A percentile compares a stretch with the other conserved stretches of the same genome.
phyloP scores from a whole-genome alignment of 306 rosid species.

The Cucurbita pepo region DNA sequence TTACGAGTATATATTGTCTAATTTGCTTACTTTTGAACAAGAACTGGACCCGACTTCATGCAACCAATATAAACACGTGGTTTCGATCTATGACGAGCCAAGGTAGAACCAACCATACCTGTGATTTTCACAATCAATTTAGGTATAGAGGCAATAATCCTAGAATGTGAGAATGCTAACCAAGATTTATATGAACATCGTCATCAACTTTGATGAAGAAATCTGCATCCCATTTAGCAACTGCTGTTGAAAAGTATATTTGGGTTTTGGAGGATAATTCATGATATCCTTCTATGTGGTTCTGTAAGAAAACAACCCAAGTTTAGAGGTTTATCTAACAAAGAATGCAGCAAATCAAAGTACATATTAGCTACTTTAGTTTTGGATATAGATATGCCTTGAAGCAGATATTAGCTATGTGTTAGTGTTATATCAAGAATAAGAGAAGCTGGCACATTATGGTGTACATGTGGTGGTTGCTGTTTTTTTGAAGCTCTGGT shows the following conservation, averaged over 20 bases:
- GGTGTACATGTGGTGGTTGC: not conserved
- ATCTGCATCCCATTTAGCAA: slow-evolving; percentile 49
- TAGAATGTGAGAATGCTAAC: slow-evolving; percentile 12
- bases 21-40: slow-evolving; percentile 35
- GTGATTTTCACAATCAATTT: not conserved
- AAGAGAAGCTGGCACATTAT: not conserved
- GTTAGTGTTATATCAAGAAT: not conserved
- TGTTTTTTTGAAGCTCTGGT: not conserved
- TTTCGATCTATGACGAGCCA: slow-evolving; percentile 43
- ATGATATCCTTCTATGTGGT: slow-evolving; percentile 45
- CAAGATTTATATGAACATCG: slow-evolving; percentile 49
- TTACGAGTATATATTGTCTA: not conserved
- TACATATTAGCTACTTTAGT: not conserved
- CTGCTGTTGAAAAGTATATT: slow-evolving; percentile 35
- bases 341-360: not conserved
- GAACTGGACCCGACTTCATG: slow-evolving; percentile 56
- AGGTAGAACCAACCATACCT: slow-evolving; percentile 52
- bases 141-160: not conserved
- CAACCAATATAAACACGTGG: slow-evolving; percentile 46
- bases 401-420: not conserved
- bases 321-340: not conserved
- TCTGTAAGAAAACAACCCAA: slow-evolving; percentile 18
- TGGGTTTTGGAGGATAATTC: slow-evolving; percentile 49
- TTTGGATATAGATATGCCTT: not conserved
- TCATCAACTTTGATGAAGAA: slow-evolving; percentile 51